Evolutionary conservation across 2,329 filamentous ascomycete genomes (phyloP), one percentile per base, ranked within the genome.

Genomic region (Exophiala lecanii-corni): DNA sequence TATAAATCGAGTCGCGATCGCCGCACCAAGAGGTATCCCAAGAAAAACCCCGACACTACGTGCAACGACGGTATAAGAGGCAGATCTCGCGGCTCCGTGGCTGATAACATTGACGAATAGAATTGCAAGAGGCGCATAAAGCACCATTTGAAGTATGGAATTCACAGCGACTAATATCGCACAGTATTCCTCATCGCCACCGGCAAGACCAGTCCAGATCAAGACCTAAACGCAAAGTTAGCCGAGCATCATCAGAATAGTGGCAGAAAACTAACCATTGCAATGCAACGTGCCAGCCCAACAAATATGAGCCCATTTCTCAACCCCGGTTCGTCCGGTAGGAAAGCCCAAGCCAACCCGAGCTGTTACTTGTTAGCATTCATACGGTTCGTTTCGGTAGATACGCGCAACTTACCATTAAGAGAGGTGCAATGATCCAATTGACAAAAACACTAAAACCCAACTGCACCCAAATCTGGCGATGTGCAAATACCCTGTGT

Each of bases 11-110:
- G 87, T 92, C 2, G 89, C 10, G 20, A 94, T 71, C 0, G 88
- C 88, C 0, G 86, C 86, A 2, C 72, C 86, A 0, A 95, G 74
- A 0, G 89, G 89, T 15, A 95, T 89, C 0, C 84, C 88, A 1
- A 94, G 73, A 58, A 94, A 95, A 1, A 88, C 84, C 0, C 78
- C 88, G 1, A 94, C 88, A 47, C 83, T 89, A 34, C 79, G 82
- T 9, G 89, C 86, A 2, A 89, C 85, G 1, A 75, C 73, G 0
- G 72, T 62, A 63, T 92, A 94, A 1, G 53, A 49, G 15, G 68
- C 61, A 51, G 28, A 2, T 6, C 21, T 23, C 30, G 69, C 65
- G 4, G 67, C 58, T 9, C 65, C 61, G 15, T 67, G 62, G 54
- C 80, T 75, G 55, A 94, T 83, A 36, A 91, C 66, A 32, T 75